Base-by-base conservation (phyloP, 139 green algal species). In the Closterium sp. region DNA sequence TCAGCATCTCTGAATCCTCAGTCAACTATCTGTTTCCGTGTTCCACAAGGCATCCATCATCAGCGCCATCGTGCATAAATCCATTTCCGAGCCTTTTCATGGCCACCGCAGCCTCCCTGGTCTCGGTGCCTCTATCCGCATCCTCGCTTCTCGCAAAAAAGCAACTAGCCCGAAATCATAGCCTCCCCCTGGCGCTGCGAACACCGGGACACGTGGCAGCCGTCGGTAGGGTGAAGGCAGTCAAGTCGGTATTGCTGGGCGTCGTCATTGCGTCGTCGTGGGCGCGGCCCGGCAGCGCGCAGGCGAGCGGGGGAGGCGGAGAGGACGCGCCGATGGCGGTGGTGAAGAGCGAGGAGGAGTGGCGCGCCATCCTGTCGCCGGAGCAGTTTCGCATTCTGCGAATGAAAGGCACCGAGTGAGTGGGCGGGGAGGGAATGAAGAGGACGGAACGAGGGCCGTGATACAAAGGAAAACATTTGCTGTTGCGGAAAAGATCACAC, bases 321-420 rank as follows among this genome's bases (percentile, higher is more conserved):
- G 62, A 79, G 62, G 62, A 27, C 17, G 62, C 62, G 89, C 88
- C 91, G 27, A 94, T 30, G 24, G 90, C 24, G 31, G 91, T 96
- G 10, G 34, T 91, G 88, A 96, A 96, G 73, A 91, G 62, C n/a
- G 95, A 95, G 13, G 86, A 94, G 17, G 95, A 96, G 34, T 95
- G 95, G 95, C 31, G 92, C 2, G 89, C 92, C 0, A 42, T 92
- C 11, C 38, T 96, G 9, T 92, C 22, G 31, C 93, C 94, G 0
- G 93, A 94, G 87, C 90, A 96, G 91, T 96, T 94, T 92, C 92
- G 97, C 19, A 96, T 99, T 38, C 94, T 99, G n/a, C 94, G 98
- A 10, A 89, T 97, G 85, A 99, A 99, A 94, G 98, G 98, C 89
- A 99, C 98, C 5, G 98, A 99, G 92, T 94, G 86, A 92, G 92